Evolutionary conservation across 2,329 filamentous ascomycete species (phyloP).

Genomic region (Xylogone sp.): DNA sequence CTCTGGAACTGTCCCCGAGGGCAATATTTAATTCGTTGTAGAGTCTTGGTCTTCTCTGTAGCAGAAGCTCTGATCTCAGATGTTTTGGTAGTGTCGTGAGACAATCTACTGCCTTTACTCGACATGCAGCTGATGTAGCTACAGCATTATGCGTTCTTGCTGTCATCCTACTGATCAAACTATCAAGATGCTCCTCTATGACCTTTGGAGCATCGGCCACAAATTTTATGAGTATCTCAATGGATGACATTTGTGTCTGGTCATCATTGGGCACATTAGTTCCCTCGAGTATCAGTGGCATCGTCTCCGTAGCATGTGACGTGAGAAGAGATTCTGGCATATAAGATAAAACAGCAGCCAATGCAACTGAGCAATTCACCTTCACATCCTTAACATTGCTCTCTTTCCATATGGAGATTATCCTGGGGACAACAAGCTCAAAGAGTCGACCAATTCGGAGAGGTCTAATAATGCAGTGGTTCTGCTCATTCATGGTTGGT

Average conservation of each 20-base stretch:
- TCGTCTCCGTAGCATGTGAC: slow-evolving; percentile 11
- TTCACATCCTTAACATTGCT: slow-evolving; percentile 8
- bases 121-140: slow-evolving; percentile 15
- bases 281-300: slow-evolving; percentile 21
- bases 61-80: slow-evolving; percentile 9
- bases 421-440: slow-evolving; percentile 8
- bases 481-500: slow-evolving; percentile 20
- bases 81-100: slow-evolving; percentile 17
- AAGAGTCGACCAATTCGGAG: slow-evolving; percentile 21
- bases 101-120: slow-evolving; percentile 24
- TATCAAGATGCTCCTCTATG: slow-evolving; percentile 22
- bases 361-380: slow-evolving; percentile 23
- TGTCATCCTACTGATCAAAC: slow-evolving; percentile 24
- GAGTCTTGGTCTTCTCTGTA: slow-evolving; percentile 15
- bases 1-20: slow-evolving; percentile 20
- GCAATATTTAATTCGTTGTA: slow-evolving; percentile 20
- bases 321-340: slow-evolving; percentile 13
- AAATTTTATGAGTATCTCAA: slow-evolving; percentile 16
- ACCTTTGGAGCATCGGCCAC: slow-evolving; percentile 7
- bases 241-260: slow-evolving; percentile 19
- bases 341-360: slow-evolving; percentile 21
- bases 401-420: slow-evolving; percentile 14
- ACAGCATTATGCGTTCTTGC: slow-evolving; percentile 22
- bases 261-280: slow-evolving; percentile 20
- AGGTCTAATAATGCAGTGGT: slow-evolving; percentile 23